Conservation (phyloP, 2,329 filamentous ascomycete species). For the Fonsecaea pugnacius region DNA sequence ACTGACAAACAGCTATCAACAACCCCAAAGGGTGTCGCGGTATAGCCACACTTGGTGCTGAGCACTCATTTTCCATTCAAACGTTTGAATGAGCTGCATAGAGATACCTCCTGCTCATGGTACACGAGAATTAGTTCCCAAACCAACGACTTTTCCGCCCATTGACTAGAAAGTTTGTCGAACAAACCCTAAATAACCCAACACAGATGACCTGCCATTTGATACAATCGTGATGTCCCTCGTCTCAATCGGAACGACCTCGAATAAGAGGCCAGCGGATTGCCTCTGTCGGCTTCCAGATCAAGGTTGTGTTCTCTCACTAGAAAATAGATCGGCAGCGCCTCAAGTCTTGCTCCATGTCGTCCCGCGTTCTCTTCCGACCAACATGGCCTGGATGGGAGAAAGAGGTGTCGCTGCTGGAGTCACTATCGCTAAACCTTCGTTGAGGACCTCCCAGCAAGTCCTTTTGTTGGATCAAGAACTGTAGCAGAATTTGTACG, state of each 20-base stretch:
- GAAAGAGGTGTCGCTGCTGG: background rate
- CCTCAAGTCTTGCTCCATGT: background rate
- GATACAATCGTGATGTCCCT: background rate
- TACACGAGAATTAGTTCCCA: background rate
- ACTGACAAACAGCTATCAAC: background rate
- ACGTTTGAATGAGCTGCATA: background rate
- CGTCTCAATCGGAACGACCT: background rate
- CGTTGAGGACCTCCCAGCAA: background rate
- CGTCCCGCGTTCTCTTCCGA: conserved; percentile 1
- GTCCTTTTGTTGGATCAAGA: background rate
- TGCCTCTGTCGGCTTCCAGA: background rate
- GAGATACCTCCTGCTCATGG: background rate
- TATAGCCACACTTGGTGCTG: background rate
- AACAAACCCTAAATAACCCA: background rate
- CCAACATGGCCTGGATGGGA: conserved; percentile 5
- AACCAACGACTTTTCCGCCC: background rate
- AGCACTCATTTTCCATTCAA: background rate
- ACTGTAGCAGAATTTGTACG: conserved; percentile 16
- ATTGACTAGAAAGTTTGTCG: background rate
- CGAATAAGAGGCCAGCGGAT: background rate
- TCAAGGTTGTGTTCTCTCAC: background rate
- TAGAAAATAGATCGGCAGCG: background rate
- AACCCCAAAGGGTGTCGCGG: background rate
- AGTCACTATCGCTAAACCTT: background rate
- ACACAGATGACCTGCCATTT: background rate